These are phyloP conservation scores for Sphaerobolus stellatus DNA, from an alignment of 1,284 basidiomycete species.

Conservation along the genomic window DNA sequence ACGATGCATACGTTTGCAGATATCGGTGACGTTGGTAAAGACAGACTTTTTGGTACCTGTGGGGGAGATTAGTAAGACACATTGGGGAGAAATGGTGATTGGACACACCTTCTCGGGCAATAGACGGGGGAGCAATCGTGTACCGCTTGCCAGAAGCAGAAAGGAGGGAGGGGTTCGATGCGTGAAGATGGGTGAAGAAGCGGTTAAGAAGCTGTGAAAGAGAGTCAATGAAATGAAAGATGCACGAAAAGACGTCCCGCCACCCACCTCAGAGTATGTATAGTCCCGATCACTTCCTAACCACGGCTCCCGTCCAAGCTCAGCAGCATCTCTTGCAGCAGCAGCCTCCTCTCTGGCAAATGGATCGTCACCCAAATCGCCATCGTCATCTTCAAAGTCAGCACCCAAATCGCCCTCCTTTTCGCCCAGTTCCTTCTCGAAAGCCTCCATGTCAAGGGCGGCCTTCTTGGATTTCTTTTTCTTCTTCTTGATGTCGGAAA, in stretches of 20 bases:
- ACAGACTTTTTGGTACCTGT: slow-evolving; percentile 89
- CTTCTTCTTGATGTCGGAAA: slow-evolving; percentile 85
- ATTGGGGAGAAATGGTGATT: neutral
- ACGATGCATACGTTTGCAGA: slow-evolving; percentile 98
- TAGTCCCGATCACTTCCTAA: slow-evolving; percentile 92
- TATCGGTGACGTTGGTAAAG: slow-evolving; percentile 96
- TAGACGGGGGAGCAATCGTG: slow-evolving; percentile 96
- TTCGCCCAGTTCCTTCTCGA: slow-evolving; percentile 84
- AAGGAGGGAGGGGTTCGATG: slow-evolving; percentile 92
- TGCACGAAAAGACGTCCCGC: neutral
- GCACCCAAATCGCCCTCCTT: slow-evolving; percentile 63
- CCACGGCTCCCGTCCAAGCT: slow-evolving; percentile 81
- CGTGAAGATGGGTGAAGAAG: slow-evolving; percentile 90
- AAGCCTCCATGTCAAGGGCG: slow-evolving; percentile 74
- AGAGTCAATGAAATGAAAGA: slow-evolving; percentile 12
- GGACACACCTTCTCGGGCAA: slow-evolving; percentile 76
- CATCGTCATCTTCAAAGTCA: slow-evolving; percentile 63
- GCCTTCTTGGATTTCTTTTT: slow-evolving; percentile 78
- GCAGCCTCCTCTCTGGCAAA: slow-evolving; percentile 54
- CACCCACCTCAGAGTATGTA: slow-evolving; percentile 82
- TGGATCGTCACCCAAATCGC: slow-evolving; percentile 82
- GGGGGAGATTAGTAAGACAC: neutral
- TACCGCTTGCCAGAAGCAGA: slow-evolving; percentile 85
- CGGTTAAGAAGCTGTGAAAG: slow-evolving; percentile 78
- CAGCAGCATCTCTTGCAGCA: slow-evolving; percentile 50